Evolutionary conservation across 139 green algal genomes (phyloP).

Genomic region (Tetraselmis striata): DNA sequence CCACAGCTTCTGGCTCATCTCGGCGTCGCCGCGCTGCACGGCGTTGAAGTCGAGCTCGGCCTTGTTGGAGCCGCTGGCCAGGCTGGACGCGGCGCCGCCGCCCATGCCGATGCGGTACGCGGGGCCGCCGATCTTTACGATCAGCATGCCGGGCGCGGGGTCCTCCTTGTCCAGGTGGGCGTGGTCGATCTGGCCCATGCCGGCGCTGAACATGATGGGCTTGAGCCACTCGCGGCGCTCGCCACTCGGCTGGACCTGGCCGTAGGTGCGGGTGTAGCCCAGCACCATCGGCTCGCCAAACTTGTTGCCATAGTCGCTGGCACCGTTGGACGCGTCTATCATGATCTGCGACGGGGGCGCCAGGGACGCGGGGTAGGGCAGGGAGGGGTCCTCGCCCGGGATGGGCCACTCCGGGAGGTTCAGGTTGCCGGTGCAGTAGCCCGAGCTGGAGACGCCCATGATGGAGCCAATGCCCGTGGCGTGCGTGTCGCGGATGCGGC

Average conservation of each 20-base stretch:
- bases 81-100: conserved; percentile 83
- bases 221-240: conserved; percentile 97
- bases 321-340: conserved; percentile 95
- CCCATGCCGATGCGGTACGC: conserved; percentile 99
- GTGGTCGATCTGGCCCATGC: conserved; percentile 89
- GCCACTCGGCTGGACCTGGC: conserved; percentile 75
- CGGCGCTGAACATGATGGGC: conserved; percentile 98
- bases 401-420: conserved; percentile 32
- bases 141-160: conserved; percentile 84
- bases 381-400: conserved; percentile 18
- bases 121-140: conserved; percentile 97
- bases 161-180: conserved; percentile 65
- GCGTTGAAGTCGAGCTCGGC: conserved; percentile 98
- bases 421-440: conserved; percentile 97
- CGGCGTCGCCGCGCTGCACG: conserved; percentile 94
- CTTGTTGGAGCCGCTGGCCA: conserved; percentile 66
- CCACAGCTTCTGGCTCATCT: conserved; percentile 98
- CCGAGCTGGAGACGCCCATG: conserved; percentile 79
- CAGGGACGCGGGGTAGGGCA: conserved; percentile 68
- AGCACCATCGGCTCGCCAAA: conserved; percentile 96
- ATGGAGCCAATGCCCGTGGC: conserved; percentile 95
- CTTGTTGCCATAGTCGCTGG: conserved; percentile 98
- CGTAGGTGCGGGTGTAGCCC: conserved; percentile 93
- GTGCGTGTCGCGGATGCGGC: conserved; percentile 96
- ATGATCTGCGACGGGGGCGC: conserved; percentile 88